Base-by-base conservation (phyloP, 345 rosid genomes). In the Toxicodendron radicans region DNA sequence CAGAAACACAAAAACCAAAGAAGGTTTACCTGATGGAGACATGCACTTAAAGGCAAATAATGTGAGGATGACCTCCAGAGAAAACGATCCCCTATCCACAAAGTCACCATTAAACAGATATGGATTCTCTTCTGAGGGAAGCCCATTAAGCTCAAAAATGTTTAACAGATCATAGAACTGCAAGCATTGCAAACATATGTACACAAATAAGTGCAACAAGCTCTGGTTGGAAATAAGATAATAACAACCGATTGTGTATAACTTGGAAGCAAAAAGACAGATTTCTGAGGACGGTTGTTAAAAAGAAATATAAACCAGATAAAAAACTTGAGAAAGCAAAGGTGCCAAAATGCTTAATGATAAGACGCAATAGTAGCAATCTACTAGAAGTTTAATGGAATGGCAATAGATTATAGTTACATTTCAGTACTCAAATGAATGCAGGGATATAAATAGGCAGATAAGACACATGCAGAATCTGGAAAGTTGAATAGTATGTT, bases 21-120 rank as follows among this genome's bases (percentile, higher is more conserved):
- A 70, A 27, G 48, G 48, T 54, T 78, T 80, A 95, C 99, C 96
- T 84, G 97, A 86, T 54, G 97, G 98, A 77, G 81, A 84, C 94
- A 91, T 83, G 96, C 98, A 95, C 85, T 89, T 95, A 75, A 95
- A 85, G 20, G 99, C 97, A 89, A 95, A 95, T 73, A 95, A 78
- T 3, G 98, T 93, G 76, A 93, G 96, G 75, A 95, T 95, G 74
- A 95, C 90, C 83, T 93, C 99, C 77, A 93, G 54, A 38, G 99
- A 95, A 76, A 95, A 95, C 30, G 98, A 93, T 77, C 99, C 99
- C 78, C 98, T 90, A 79, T 95, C 99, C 73, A 95, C 99, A 79
- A 95, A 95, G 81, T 95, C 99, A 2, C 98, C 99, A 79, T 95
- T 95, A 70, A 95, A 95, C 23, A 95, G 89, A 79, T 90, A 95